Evolutionary conservation across 1,139 yeast genomes (phyloP).

Genomic region (Blastobotrys malaysiensis): DNA sequence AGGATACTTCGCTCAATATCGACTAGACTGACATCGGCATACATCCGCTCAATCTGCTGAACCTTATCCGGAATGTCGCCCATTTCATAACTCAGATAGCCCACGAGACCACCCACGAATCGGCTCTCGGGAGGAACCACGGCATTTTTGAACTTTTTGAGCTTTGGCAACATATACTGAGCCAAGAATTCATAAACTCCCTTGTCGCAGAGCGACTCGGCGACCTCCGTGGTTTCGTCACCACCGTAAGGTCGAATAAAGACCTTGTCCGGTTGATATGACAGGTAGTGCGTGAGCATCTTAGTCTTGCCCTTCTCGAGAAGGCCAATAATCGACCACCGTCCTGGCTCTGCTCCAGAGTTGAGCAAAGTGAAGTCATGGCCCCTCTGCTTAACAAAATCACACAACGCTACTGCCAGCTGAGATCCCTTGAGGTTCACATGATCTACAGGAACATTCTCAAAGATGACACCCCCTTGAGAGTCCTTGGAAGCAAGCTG

Average conservation of each 20-base stretch:
- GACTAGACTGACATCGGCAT: slow-evolving; percentile 71
- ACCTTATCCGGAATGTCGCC: slow-evolving; percentile 39
- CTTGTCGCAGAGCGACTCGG: slow-evolving; percentile 9
- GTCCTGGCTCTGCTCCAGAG: slow-evolving; percentile 76
- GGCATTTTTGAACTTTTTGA: slow-evolving; percentile 22
- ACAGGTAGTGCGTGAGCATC: slow-evolving; percentile 60
- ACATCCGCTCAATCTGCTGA: slow-evolving; percentile 22
- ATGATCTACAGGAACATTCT: neutral
- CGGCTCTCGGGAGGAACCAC: slow-evolving; percentile 43
- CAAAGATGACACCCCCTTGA: neutral
- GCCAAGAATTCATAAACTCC: slow-evolving; percentile 50
- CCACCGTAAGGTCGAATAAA: slow-evolving; percentile 31
- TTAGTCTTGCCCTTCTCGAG: slow-evolving; percentile 50
- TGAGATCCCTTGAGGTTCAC: slow-evolving; percentile 7
- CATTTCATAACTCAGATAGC: slow-evolving; percentile 78
- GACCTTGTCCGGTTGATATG: slow-evolving; percentile 19
- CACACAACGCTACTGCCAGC: slow-evolving; percentile 45
- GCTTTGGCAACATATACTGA: slow-evolving; percentile 42
- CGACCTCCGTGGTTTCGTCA: slow-evolving; percentile 2
- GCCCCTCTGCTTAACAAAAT: slow-evolving; percentile 27
- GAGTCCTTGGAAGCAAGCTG: neutral
- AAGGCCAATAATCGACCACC: slow-evolving; percentile 81
- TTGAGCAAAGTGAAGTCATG: slow-evolving; percentile 55
- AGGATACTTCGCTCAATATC: slow-evolving; percentile 64
- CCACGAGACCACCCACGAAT: slow-evolving; percentile 85